Percentiles rank a stretch among this genome's conserved stretches.
Evolutionary conservation across 305 asterid species (phyloP).

Genomic region (Fraxinus greggii): DNA sequence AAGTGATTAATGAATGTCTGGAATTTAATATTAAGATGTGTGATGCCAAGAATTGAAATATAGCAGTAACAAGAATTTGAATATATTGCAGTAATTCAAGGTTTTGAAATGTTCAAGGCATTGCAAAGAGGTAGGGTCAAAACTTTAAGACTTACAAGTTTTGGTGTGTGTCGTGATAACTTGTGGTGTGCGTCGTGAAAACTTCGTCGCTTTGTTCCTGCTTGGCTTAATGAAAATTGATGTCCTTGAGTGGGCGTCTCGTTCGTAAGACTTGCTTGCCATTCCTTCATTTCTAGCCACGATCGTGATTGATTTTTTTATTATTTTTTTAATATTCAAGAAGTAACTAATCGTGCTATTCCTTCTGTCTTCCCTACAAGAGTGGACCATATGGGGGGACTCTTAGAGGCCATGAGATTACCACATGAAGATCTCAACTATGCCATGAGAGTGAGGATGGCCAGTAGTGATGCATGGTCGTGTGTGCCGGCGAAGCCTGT

Average conservation of each 20-base stretch:
- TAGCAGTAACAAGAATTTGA: no score
- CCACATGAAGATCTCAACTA: background rate
- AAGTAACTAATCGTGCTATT: background rate
- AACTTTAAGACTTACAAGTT: background rate
- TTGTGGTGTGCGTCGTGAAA: background rate
- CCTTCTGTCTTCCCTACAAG: background rate
- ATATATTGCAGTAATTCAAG: background rate
- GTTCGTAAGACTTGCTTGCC: background rate
- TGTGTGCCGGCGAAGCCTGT: background rate
- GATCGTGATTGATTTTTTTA: no score
- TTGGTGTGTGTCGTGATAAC: background rate
- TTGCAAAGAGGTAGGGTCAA: background rate
- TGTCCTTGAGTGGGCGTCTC: background rate
- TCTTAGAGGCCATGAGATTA: background rate
- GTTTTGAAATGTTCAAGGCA: background rate
- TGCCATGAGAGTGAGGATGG: background rate
- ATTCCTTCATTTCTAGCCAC: background rate
- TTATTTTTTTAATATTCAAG: no score
- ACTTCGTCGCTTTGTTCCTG: background rate
- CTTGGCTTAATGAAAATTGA: background rate
- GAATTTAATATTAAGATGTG: background rate
- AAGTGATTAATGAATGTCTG: background rate
- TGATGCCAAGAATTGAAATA: background rate
- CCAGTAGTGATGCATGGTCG: background rate
- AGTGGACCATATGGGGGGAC: background rate